Evolutionary conservation across 148 eudicot species (phyloP).

Genomic region (Camellia sinensis): DNA sequence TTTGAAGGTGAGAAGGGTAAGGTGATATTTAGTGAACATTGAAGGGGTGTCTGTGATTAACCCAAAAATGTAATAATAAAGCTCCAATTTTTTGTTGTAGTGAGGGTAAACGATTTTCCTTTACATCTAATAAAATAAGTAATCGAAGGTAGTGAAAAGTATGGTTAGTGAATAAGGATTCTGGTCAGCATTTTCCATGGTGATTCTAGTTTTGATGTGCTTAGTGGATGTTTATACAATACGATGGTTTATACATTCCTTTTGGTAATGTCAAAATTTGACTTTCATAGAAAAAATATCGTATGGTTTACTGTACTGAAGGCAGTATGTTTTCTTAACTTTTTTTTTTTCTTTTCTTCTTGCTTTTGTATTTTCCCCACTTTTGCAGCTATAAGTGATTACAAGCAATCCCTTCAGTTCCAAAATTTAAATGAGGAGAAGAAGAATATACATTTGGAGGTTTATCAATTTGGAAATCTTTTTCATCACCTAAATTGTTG

Average conservation of each 20-base stretch:
- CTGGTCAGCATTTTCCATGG: not conserved
- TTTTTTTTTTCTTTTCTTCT: not conserved
- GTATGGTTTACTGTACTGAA: not conserved
- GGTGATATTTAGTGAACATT: too few species aligned
- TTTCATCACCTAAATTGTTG: not conserved
- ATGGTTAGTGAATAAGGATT: too few species aligned
- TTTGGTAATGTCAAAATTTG: not conserved
- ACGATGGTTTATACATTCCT: not conserved
- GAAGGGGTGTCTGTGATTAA: too few species aligned
- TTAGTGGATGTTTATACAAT: not conserved
- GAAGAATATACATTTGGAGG: conserved; percentile 96
- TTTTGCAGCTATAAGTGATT: conserved; percentile 82
- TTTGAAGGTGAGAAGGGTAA: too few species aligned
- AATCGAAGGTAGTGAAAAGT: too few species aligned
- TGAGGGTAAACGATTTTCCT: too few species aligned
- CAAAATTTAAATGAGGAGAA: conserved; percentile 84
- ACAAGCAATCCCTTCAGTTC: conserved; percentile 89
- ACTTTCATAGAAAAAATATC: not conserved
- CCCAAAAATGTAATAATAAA: too few species aligned
- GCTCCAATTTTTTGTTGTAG: too few species aligned
- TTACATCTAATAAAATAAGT: too few species aligned
- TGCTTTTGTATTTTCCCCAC: not conserved
- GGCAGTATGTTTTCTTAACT: not conserved
- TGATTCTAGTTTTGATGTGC: not conserved
- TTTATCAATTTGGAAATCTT: conserved; percentile 22